Evolutionary conservation across 805 yeast species (phyloP), one percentile per base, ranked within the genome.

Genomic region (Ogataea haglerorum): DNA sequence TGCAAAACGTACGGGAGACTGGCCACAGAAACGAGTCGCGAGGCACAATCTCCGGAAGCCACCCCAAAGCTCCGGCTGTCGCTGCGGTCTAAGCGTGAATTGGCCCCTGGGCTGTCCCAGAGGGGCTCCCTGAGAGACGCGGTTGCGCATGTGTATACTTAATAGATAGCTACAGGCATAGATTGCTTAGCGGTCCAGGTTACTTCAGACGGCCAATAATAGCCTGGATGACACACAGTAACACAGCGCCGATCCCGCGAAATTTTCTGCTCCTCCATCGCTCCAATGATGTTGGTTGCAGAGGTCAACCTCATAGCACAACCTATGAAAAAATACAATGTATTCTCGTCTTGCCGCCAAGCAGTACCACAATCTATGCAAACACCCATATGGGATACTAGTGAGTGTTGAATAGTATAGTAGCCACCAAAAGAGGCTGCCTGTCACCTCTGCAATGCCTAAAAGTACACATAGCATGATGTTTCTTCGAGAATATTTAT

Each of bases 1-100:
- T 28, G 76, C 77, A 61, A 69, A 3, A 75, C 68, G 52, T 67
- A 72, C 14, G 73, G 72, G 46, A 72, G 63, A 51, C 71, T 71
- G 56, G 70, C 63, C 44, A 68, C 52, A 13, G 71, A 72, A 14
- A 57, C 59, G 32, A 69, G 55, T 43, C 61, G 67, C 35, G 51
- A 49, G 32, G 55, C 47, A 37, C 61, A 44, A 10, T 48, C 27
- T 13, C 39, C 43, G 3, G 54, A 48, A 8, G 51, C 34, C 18
- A 50, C 28, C n/a, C 35, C 47, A 28, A 27, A 42, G 10, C 51
- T 45, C 27, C 22, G 29, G 17, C 46, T 35, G 29, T 49, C 56
- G n/a, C 58, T 64, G 10, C 34, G 17, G 3, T 47, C 49, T 13
- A 53, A 22, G 23, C 55, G 55, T 12, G 51, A 42, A 9, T 50